phyloP scores from a whole-genome alignment of 2,329 filamentous ascomycete species.

The Fusarium austroafricanum region DNA sequence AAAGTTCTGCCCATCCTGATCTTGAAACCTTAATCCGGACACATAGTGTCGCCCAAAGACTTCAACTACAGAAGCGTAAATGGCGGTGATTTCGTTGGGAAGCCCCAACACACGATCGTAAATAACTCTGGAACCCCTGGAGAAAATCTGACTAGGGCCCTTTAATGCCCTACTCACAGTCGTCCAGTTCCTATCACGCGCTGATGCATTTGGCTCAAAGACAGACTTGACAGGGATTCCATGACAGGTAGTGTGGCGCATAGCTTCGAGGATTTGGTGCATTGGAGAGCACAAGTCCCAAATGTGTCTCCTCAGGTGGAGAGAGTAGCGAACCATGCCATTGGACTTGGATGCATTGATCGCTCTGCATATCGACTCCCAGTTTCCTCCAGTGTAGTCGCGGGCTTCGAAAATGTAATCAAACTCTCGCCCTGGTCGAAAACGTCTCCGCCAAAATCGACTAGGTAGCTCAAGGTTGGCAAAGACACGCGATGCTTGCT shows the following conservation, averaged over 20 bases:
- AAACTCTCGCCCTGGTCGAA: not conserved
- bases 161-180: not conserved
- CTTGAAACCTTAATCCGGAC: not conserved
- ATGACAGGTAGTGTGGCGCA: not conserved
- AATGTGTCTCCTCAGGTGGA: not conserved
- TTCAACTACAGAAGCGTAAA: not conserved
- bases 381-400: not conserved
- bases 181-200: not conserved
- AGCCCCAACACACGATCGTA: not conserved
- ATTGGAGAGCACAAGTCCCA: not conserved
- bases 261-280: not conserved
- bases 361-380: not conserved
- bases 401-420: not conserved
- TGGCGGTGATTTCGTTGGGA: not conserved
- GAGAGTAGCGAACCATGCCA: not conserved
- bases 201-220: not conserved
- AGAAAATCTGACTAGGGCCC: not conserved
- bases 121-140: not conserved
- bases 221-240: not conserved
- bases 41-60: not conserved
- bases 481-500: not conserved
- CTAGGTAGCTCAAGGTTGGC: not conserved
- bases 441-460: not conserved
- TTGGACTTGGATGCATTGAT: not conserved
- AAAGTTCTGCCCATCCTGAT: not conserved